Base-by-base conservation (phyloP, 2,329 filamentous ascomycete species). In the Lizonia empirigonia region DNA sequence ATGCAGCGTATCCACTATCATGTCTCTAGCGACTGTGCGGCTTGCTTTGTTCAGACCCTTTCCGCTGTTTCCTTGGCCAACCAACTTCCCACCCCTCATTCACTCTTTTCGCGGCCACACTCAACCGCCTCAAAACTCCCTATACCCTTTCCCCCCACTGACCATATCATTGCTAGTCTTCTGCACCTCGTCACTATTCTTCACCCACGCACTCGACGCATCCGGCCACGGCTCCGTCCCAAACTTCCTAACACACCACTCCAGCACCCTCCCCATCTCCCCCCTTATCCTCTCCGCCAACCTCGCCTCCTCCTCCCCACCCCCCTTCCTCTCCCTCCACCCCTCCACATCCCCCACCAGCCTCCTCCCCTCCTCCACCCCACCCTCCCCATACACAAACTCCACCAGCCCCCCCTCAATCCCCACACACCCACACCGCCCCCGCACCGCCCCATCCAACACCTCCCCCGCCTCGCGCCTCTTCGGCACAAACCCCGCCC, bases 231-330 rank as follows among this genome's bases (percentile, higher is more conserved):
- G 66, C 4, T 57, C 67, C 13, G 67, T 72, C 16, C 79, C 78
- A 68, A 80, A 82, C 51, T 75, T 78, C 19, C 60, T 37, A 50
- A 63, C 65, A 64, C 78, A 81, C 65, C 74, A 80, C 24, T 73
- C 67, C 29, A 80, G 48, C 24, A 80, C 62, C 7, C 55, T 62
- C 30, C 70, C 65, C 22, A 81, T 63, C 62, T 81, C 79, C 16
- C 29, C 60, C 41, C 60, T 61, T 42, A 53, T 71, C 57, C 20
- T 66, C 61, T 32, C 64, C 40, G 74, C 72, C 29, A 78, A 55
- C 27, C 30, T 18, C 13, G 29, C 20, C 46, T 64, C 53, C 44
- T 61, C 63, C 12, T 56, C 41, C 16, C 47, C 32, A 5, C 18
- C 38, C 12, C 40, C 29, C 34, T 52, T 64, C 33, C 62, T 62